Evolutionary conservation across 192 early-diverging fungal genomes (phyloP).

Genomic region (Backusella parvicylindrica): DNA sequence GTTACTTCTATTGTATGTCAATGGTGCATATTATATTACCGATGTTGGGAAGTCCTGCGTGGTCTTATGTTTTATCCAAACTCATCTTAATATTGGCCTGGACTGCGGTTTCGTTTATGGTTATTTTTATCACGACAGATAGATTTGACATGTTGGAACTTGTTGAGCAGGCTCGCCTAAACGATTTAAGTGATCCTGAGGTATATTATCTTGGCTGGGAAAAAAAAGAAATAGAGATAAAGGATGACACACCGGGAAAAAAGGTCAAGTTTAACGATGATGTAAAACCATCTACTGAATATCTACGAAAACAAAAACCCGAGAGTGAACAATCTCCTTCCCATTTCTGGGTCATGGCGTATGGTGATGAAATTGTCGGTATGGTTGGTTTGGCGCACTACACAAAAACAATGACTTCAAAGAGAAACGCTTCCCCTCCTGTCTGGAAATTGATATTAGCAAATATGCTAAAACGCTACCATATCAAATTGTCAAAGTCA

Average conservation of each 20-base stretch:
- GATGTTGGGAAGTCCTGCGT: not conserved
- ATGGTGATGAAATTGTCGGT: slow-evolving; percentile 19
- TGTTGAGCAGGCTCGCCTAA: slow-evolving; percentile 22
- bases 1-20: slow-evolving; percentile 14
- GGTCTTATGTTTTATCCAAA: slow-evolving; percentile 11
- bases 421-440: not conserved
- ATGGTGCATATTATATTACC: slow-evolving; percentile 16
- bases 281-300: slow-evolving; percentile 18
- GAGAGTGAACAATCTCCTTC: slow-evolving; percentile 13
- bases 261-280: slow-evolving; percentile 19
- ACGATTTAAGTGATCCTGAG: slow-evolving; percentile 33
- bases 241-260: slow-evolving; percentile 20
- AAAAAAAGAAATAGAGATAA: slow-evolving; percentile 19
- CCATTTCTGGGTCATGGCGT: slow-evolving; percentile 34
- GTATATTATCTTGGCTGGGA: slow-evolving; percentile 25
- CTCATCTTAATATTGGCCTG: slow-evolving; percentile 19
- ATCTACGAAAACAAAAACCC: slow-evolving; percentile 2
- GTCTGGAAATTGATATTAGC: slow-evolving; percentile 10
- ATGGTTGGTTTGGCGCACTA: slow-evolving; percentile 31
- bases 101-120: slow-evolving; percentile 15
- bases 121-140: slow-evolving; percentile 25
- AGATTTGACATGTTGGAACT: slow-evolving; percentile 21
- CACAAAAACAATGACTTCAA: slow-evolving; percentile 2
- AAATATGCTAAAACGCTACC: slow-evolving; percentile 4
- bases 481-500: not conserved